Base-by-base conservation (phyloP, 176 grass and related monocot species). In the Carex pumila region DNA sequence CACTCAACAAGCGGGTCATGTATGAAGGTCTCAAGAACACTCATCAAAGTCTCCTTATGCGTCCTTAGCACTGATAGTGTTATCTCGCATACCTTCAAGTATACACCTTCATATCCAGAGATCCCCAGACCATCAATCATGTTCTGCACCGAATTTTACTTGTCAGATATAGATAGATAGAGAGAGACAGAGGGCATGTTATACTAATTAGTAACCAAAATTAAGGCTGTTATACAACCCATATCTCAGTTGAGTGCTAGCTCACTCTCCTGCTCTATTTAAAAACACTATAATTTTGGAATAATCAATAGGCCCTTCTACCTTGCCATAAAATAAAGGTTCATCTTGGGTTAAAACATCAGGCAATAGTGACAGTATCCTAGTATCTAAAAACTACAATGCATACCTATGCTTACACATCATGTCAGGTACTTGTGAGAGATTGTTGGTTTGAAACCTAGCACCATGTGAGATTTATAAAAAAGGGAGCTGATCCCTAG, bases 61-160 rank as follows among this genome's bases (percentile, higher is more conserved):
- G 83, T 86, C 87, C 96, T 95, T 39, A 98, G 86, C 67, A 98
- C 93, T 43, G 89, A 95, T 3, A 98, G 85, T 6, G 96, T 98
- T 73, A 98, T 98, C 65, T 95, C 96, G 25, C 95, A 95, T 2
- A 95, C 96, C 80, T 95, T 95, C 57, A 98, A 80, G 80, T 93
- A 95, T 59, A 98, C 66, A n/a, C 93, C 96, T 80, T 98, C 93
- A 17, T 98, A 98, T n/a, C 96, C 96, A 15, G 96, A 85, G 57
- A 98, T 98, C 55, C 96, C 93, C 82, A 98, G 85, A 1, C 91
- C 96, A 78, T 98, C 96, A 17, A 98, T 93, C 96, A 95, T 95
- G 88, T 98, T 98, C 96, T 98, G 88, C 80, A 87, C 53, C 30
- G 7, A 65, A 67, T 17, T 54, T 77, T 54, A 56, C 30, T 34